These are phyloP conservation scores for Mrakia frigida DNA, from an alignment of 768 basidiomycete species.

Conservation along the genomic window DNA sequence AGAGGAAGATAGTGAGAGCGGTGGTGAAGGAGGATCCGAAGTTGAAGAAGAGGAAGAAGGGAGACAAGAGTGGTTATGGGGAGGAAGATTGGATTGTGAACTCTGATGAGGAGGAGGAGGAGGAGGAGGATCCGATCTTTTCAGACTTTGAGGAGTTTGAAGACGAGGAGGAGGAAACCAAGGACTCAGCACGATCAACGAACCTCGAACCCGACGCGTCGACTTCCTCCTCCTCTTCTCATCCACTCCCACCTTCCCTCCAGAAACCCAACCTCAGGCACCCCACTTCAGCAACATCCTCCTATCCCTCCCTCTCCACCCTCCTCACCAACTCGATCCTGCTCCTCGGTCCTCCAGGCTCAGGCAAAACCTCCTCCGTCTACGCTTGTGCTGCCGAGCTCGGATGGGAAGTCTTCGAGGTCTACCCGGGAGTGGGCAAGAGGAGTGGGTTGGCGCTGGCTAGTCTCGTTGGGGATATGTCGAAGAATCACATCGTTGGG, in stretches of 20 bases:
- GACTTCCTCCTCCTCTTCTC: too few species aligned
- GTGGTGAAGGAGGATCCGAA: conserved; percentile 35
- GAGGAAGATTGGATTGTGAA: conserved; percentile 44
- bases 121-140: conserved; percentile 40
- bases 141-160: conserved; percentile 26
- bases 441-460: conserved; percentile 73
- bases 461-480: conserved; percentile 80
- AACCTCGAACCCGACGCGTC: not conserved
- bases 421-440: conserved; percentile 90
- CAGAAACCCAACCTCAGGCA: not conserved
- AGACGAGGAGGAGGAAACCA: conserved; percentile 29
- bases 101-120: conserved; percentile 27
- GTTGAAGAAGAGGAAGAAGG: conserved; percentile 26
- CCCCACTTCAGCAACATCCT: not conserved
- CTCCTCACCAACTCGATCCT: conserved; percentile 79
- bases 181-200: not conserved
- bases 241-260: not conserved
- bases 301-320: conserved; percentile 33
- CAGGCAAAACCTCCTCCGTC: conserved; percentile 85
- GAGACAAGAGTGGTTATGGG: not conserved
- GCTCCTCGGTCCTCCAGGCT: conserved; percentile 71
- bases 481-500: conserved; percentile 78
- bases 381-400: conserved; percentile 92
- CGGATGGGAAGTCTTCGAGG: conserved; percentile 94
- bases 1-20: conserved; percentile 39